Evolutionary conservation across 106 monocot genomes (phyloP).

Genomic region (Alisma plantagoaquatica): DNA sequence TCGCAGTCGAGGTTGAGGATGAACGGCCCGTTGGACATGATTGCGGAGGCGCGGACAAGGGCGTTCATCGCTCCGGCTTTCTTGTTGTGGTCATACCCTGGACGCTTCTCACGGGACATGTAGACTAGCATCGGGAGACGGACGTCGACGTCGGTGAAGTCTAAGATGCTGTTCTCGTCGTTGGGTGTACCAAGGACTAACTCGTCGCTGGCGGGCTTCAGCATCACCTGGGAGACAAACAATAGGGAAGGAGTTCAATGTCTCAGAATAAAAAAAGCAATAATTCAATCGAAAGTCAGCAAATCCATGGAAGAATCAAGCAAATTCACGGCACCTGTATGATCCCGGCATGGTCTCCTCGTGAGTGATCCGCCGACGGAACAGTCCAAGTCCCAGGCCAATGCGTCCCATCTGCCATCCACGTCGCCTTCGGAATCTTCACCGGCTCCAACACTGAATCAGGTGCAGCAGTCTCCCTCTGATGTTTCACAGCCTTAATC

Average conservation of each 20-base stretch:
- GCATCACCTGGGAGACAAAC: constrained; percentile 60
- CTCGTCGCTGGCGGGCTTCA: constrained; percentile 82
- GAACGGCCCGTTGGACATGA: constrained; percentile 97
- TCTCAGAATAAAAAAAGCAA: background rate
- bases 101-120: constrained; percentile 86
- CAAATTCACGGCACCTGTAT: constrained; percentile 27
- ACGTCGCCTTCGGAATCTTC: constrained; percentile 75
- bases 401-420: constrained; percentile 84
- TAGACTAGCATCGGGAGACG: constrained; percentile 92
- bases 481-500: constrained; percentile 51
- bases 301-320: background rate
- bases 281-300: background rate
- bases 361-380: constrained; percentile 45
- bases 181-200: constrained; percentile 32
- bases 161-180: constrained; percentile 45
- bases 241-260: background rate
- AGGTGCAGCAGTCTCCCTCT: constrained; percentile 39
- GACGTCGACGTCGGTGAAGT: constrained; percentile 65
- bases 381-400: constrained; percentile 85
- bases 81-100: constrained; percentile 97
- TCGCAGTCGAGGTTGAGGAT: constrained; percentile 98
- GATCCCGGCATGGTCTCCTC: constrained; percentile 72
- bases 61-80: constrained; percentile 99
- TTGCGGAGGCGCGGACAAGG: constrained; percentile 72
- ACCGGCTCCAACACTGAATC: constrained; percentile 34